Evolutionary conservation across 306 rosid species (phyloP).

Genomic region (Sicyos edulis): DNA sequence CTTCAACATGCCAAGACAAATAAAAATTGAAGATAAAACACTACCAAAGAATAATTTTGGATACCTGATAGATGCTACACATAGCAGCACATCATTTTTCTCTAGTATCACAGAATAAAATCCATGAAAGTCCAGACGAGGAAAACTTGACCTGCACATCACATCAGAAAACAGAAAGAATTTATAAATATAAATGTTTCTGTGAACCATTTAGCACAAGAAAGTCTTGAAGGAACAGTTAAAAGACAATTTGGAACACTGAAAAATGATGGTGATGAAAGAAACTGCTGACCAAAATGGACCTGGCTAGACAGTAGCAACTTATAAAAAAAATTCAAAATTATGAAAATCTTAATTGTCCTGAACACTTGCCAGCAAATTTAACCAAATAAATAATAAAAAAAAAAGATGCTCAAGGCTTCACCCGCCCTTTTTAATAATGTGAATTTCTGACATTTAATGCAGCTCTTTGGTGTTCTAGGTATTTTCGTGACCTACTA

Average conservation of each 20-base stretch:
- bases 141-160: constrained; percentile 78
- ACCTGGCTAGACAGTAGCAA: neutral
- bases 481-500: neutral
- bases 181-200: neutral
- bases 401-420: neutral
- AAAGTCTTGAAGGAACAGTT: neutral
- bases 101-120: constrained; percentile 82
- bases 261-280: neutral
- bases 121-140: constrained; percentile 86
- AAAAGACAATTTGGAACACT: constrained; percentile 1
- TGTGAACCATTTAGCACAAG: neutral
- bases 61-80: constrained; percentile 93
- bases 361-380: neutral
- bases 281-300: neutral
- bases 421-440: neutral
- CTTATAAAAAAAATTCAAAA: neutral
- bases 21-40: neutral
- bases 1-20: neutral
- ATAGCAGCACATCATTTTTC: constrained; percentile 74
- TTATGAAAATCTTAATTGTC: neutral
- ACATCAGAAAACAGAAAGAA: constrained; percentile 22
- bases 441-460: neutral
- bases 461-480: constrained; percentile 1
- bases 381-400: neutral
- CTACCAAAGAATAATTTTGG: constrained; percentile 22